These are phyloP conservation scores for Penicillium expansum DNA, from an alignment of 2,329 filamentous ascomycete genomes.

Conservation along the genomic window DNA sequence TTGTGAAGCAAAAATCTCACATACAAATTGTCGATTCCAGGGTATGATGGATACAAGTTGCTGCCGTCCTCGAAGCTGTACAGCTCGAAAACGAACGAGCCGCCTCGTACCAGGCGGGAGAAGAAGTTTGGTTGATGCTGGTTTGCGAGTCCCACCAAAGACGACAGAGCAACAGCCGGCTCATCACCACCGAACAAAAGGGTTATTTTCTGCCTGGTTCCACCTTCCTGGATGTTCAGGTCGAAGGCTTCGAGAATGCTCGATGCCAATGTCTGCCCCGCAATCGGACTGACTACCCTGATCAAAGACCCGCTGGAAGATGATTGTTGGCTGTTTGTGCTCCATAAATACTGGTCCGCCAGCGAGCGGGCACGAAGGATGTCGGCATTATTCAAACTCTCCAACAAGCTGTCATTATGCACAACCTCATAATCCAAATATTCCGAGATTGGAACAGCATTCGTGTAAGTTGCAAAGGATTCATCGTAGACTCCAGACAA, in stretches of 20 bases:
- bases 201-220: constrained; percentile 44
- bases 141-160: constrained; percentile 43
- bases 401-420: constrained; percentile 50
- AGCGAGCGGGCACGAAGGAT: constrained; percentile 42
- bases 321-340: constrained; percentile 47
- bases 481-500: constrained; percentile 44
- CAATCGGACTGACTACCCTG: constrained; percentile 40
- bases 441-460: constrained; percentile 56
- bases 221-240: constrained; percentile 38
- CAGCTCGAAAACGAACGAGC: constrained; percentile 53
- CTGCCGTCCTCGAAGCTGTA: constrained; percentile 43
- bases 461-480: constrained; percentile 47
- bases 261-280: constrained; percentile 44
- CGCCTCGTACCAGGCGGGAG: constrained; percentile 49
- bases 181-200: constrained; percentile 52
- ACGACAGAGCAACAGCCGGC: constrained; percentile 53
- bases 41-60: constrained; percentile 35
- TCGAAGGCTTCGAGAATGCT: constrained; percentile 41
- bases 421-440: constrained; percentile 54
- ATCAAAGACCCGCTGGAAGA: constrained; percentile 21
- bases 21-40: constrained; percentile 47
- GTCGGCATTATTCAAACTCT: constrained; percentile 31
- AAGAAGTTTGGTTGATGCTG: constrained; percentile 45
- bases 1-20: constrained; percentile 59
- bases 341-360: constrained; percentile 51